A percentile compares a stretch with the other conserved stretches of the same genome.
Conservation (phyloP, 192 early-diverging fungal species). For the Obelidium mucronatum region DNA sequence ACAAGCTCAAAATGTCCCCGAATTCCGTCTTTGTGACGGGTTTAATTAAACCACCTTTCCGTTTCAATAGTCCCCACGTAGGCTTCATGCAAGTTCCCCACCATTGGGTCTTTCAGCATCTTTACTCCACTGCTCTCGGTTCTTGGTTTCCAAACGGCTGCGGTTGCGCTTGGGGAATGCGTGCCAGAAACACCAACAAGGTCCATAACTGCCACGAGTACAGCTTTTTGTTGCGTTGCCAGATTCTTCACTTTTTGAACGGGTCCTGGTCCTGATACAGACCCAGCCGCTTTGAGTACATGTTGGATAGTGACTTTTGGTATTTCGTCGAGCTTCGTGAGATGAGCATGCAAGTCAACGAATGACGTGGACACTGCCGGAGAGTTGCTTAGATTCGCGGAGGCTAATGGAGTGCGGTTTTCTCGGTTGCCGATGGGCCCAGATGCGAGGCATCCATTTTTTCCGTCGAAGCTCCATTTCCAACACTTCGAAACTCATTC, state of each 20-base stretch:
- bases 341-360: neutral
- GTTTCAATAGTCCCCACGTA: slow-evolving; percentile 64
- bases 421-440: slow-evolving; percentile 79
- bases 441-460: too few relatives aligned
- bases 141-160: too few relatives aligned
- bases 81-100: slow-evolving; percentile 54
- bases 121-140: too few relatives aligned
- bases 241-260: slow-evolving; percentile 72
- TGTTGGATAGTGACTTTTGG: slow-evolving; percentile 86
- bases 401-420: slow-evolving; percentile 73
- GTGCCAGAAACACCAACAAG: too few relatives aligned
- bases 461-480: slow-evolving; percentile 19
- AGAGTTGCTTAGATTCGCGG: neutral
- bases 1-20: slow-evolving; percentile 72
- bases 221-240: slow-evolving; percentile 84
- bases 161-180: too few relatives aligned
- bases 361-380: too few relatives aligned
- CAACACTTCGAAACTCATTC: slow-evolving; percentile 34
- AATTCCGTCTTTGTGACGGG: slow-evolving; percentile 80
- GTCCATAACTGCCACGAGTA: slow-evolving; percentile 64
- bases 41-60: slow-evolving; percentile 60
- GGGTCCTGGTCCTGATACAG: slow-evolving; percentile 64
- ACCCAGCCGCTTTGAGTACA: slow-evolving; percentile 72
- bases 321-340: slow-evolving; percentile 4
- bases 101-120: neutral